A percentile compares a stretch with the other conserved stretches of the same genome.
Evolutionary conservation across 345 rosid genomes (phyloP).

Genomic region (Eucalyptus tenuipes): DNA sequence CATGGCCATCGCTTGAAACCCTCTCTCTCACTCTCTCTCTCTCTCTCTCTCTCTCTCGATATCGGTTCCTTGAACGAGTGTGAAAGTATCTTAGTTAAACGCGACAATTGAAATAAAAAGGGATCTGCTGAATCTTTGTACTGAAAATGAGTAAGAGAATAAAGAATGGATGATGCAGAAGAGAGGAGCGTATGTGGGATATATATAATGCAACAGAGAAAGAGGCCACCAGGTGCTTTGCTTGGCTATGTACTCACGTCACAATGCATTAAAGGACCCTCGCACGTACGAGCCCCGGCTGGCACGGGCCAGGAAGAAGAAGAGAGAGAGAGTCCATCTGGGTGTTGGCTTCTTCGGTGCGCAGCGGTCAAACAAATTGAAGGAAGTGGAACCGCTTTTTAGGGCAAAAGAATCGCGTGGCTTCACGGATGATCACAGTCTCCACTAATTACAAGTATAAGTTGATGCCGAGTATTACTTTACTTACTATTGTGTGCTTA

Average conservation of each 20-base stretch:
- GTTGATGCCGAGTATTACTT: background rate
- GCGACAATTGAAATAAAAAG: background rate
- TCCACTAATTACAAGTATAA: background rate
- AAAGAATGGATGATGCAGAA: background rate
- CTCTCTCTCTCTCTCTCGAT: background rate
- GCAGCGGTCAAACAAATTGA: background rate
- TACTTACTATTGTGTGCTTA: background rate
- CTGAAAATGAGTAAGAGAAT: background rate
- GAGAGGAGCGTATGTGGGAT: background rate
- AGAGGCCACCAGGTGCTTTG: background rate
- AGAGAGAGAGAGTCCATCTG: background rate
- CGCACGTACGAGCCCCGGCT: background rate
- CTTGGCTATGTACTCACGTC: background rate
- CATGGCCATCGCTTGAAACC: background rate
- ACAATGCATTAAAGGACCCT: background rate
- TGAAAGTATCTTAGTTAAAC: background rate
- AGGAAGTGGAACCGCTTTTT: background rate
- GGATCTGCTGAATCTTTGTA: background rate
- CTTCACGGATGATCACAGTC: background rate
- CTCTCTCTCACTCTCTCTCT: background rate
- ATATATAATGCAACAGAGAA: background rate
- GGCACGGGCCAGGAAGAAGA: background rate
- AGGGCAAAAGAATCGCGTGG: background rate
- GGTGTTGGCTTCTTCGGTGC: background rate
- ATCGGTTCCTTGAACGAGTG: background rate